Evolutionary conservation across 768 basidiomycete genomes (phyloP).

Genomic region (Hericium erinaceus): DNA sequence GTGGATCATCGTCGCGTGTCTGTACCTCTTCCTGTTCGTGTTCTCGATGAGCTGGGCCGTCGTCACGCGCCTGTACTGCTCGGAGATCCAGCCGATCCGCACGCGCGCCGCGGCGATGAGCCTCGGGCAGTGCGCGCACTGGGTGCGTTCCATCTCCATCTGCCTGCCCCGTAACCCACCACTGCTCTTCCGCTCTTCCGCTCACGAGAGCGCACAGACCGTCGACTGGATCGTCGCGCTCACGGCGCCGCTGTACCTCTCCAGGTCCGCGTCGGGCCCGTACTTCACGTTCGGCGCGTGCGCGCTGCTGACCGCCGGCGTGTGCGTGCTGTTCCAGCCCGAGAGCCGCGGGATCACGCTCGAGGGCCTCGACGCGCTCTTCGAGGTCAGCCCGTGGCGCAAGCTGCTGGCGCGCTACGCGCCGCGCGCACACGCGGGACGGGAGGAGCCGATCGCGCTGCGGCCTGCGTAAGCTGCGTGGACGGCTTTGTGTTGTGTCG

Average conservation of each 20-base stretch:
- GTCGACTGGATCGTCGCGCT: constrained; percentile 37
- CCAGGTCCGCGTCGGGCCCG: constrained; percentile 32
- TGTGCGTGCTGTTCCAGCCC: constrained; percentile 32
- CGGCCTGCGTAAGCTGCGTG: too few species aligned
- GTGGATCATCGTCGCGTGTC: constrained; percentile 33
- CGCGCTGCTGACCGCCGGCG: constrained; percentile 26
- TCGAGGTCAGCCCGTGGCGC: constrained; percentile 20
- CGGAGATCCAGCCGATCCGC: constrained; percentile 39
- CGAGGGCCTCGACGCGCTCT: constrained; percentile 31
- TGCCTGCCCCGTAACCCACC: background rate
- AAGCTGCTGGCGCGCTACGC: background rate
- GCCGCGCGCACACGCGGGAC: background rate
- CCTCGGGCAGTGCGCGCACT: constrained; percentile 32
- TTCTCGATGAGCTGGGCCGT: constrained; percentile 37
- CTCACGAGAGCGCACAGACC: constrained; percentile 15
- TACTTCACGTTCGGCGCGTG: constrained; percentile 37
- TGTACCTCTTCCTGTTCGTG: constrained; percentile 36
- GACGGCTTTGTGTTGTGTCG: too few species aligned
- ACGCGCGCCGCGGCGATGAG: constrained; percentile 34
- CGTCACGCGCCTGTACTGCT: constrained; percentile 30
- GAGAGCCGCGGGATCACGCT: constrained; percentile 37
- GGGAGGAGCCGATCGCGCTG: background rate
- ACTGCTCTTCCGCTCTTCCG: constrained; percentile 3
- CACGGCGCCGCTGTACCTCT: constrained; percentile 39
- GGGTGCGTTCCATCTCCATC: constrained; percentile 29